These are phyloP conservation scores for Cerioporus squamosus DNA, from an alignment of 1,284 basidiomycete genomes.

Conservation along the genomic window DNA sequence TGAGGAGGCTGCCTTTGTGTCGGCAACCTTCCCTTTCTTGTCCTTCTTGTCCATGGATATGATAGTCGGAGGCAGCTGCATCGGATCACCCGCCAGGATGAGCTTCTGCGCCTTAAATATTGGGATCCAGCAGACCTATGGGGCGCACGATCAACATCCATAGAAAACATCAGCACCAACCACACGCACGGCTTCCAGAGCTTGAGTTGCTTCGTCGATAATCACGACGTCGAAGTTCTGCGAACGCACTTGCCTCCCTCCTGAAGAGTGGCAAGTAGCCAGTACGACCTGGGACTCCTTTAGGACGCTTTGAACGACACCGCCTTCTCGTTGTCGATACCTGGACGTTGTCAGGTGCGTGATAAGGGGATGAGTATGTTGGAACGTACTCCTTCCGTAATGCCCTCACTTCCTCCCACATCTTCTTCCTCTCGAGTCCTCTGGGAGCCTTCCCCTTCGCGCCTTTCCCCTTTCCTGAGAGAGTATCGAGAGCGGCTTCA, in stretches of 20 bases:
- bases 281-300: conserved; percentile 84
- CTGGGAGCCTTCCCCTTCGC: conserved; percentile 71
- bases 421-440: conserved; percentile 82
- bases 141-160: neutral
- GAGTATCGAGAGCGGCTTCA: conserved; percentile 63
- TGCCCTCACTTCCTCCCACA: conserved; percentile 92
- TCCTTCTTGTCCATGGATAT: conserved; percentile 57
- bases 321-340: conserved; percentile 86
- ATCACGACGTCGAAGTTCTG: conserved; percentile 89
- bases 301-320: conserved; percentile 82
- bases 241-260: conserved; percentile 77
- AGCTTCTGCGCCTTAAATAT: conserved; percentile 89
- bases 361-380: neutral
- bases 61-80: conserved; percentile 93
- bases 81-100: conserved; percentile 89
- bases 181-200: conserved; percentile 81
- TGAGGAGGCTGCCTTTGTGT: conserved; percentile 4
- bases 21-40: conserved; percentile 36
- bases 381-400: conserved; percentile 84
- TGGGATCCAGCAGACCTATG: conserved; percentile 92
- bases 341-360: conserved; percentile 41
- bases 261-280: conserved; percentile 92
- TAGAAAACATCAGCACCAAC: neutral
- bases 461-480: conserved; percentile 82
- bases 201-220: conserved; percentile 97